Percentiles rank a stretch among this genome's conserved stretches.
phyloP scores from a whole-genome alignment of 2,329 filamentous ascomycete genomes.

The Shiraia bambusicola region DNA sequence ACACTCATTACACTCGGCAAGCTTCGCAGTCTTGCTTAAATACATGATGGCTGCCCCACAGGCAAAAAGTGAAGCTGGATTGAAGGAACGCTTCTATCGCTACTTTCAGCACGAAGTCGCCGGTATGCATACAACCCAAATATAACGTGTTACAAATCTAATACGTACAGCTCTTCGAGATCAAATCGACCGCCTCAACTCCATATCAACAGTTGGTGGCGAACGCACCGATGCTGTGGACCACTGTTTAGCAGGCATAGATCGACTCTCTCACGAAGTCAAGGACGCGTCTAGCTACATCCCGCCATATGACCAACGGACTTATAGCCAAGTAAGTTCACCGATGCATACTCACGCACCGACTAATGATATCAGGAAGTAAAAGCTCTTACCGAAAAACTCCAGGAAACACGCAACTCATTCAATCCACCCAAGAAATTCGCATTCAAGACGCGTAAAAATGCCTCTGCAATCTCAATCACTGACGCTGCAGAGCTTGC shows the following conservation, averaged over 20 bases:
- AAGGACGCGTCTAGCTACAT: constrained; percentile 80
- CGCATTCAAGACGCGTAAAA: constrained; percentile 69
- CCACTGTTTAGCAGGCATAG: constrained; percentile 75
- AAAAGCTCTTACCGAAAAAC: constrained; percentile 76
- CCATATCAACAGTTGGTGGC: constrained; percentile 64
- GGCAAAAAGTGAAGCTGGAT: constrained; percentile 29
- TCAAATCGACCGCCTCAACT: constrained; percentile 68
- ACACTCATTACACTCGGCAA: not conserved
- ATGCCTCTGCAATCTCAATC: constrained; percentile 56
- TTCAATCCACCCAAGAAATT: constrained; percentile 75
- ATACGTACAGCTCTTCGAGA: constrained; percentile 68
- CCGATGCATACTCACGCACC: not conserved
- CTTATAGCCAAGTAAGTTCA: constrained; percentile 70
- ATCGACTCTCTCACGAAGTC: constrained; percentile 78
- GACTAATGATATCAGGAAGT: constrained; percentile 60
- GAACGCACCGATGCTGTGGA: constrained; percentile 82
- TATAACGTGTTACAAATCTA: not conserved
- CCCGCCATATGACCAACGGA: constrained; percentile 85
- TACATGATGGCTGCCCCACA: constrained; percentile 13
- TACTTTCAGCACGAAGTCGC: constrained; percentile 77
- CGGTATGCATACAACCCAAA: constrained; percentile 49
- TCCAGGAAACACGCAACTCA: constrained; percentile 68
- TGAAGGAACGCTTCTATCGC: constrained; percentile 80
- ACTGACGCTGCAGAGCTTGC: constrained; percentile 59
- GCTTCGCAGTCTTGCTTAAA: not conserved